Evolutionary conservation across 2,329 filamentous ascomycete species (phyloP), one percentile per base, ranked within the genome.

Genomic region (Fusarium verrucosum): DNA sequence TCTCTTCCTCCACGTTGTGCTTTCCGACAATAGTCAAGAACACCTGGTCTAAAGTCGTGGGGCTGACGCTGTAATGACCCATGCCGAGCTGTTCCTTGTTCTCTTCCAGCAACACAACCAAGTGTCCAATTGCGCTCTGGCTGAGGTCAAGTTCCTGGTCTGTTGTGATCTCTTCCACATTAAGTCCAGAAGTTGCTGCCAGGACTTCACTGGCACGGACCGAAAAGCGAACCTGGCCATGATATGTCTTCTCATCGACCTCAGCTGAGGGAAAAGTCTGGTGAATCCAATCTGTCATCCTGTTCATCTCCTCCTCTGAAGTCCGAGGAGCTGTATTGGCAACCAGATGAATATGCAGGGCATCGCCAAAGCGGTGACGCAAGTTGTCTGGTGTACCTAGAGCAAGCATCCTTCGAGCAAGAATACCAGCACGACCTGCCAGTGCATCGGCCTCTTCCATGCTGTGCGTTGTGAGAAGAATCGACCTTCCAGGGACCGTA

Each of bases 371-470:
- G 51, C 89, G 87, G 40, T 84, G 83, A 9, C 94, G 84, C 4
- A 97, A 81, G 55, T 88, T 80, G 30, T 92, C 87, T 1, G 88
- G 89, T 0, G 89, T 90, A 5, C 94, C 94, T 10, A 95, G 82
- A 1, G 93, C 94, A 20, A 97, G 82, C 92, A 97, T 96, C 28
- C 88, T 85, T 68, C 87, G 85, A 10, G 93, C 92, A 78, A 98
- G 87, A 67, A 98, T 97, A 13, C 92, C 94, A 0, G 91, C 92
- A 2, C 92, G 85, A 26, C 87, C 88, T 0, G 94, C 94, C 4
- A 98, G 82, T 1, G 93, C 93, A 72, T 96, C 92, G 1, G 94
- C 94, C 78, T 97, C 94, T 75, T 97, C 94, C 93, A 97, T 97
- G 44, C 87, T 92, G 76, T 98, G 94, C 0, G 94, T 97, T 0